These are phyloP conservation scores for Fusarium phyllophilum DNA, from an alignment of 2,329 filamentous ascomycete species.

Conservation along the genomic window DNA sequence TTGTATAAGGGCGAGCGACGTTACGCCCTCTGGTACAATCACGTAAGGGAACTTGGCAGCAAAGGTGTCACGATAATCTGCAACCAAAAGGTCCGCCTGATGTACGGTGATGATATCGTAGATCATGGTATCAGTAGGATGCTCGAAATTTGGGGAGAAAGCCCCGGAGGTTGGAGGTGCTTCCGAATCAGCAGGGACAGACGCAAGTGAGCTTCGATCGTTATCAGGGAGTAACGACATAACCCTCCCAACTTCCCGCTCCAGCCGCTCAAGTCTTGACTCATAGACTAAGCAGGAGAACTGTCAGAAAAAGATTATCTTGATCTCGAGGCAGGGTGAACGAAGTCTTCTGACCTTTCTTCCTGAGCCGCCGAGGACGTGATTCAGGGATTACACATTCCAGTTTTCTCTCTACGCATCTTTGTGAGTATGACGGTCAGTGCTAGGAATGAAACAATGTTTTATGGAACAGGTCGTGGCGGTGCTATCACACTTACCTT, in stretches of 20 bases:
- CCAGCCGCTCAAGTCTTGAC: not conserved
- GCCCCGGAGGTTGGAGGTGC: not conserved
- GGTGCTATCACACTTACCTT: not conserved
- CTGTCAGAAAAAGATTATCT: rapidly evolving
- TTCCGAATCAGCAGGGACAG: no score
- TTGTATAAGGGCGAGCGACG: rapidly evolving
- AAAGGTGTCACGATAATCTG: not conserved
- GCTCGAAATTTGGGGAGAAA: not conserved
- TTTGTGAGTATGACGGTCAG: not conserved
- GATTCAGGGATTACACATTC: not conserved
- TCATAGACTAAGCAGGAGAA: not conserved
- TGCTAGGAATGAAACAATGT: no score
- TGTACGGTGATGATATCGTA: not conserved
- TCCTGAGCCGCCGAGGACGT: not conserved
- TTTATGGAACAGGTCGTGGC: no score
- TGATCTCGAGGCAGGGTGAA: no score
- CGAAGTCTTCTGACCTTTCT: not conserved
- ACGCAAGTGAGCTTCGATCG: not conserved
- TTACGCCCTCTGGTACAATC: not conserved
- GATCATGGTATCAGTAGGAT: not conserved
- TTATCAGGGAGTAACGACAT: not conserved
- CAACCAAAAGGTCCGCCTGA: not conserved
- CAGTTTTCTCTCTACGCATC: not conserved
- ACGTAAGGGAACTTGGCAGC: not conserved
- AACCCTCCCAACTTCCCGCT: not conserved